Conservation (phyloP, 176 grass and related monocot species). For the Musa beccarii region DNA sequence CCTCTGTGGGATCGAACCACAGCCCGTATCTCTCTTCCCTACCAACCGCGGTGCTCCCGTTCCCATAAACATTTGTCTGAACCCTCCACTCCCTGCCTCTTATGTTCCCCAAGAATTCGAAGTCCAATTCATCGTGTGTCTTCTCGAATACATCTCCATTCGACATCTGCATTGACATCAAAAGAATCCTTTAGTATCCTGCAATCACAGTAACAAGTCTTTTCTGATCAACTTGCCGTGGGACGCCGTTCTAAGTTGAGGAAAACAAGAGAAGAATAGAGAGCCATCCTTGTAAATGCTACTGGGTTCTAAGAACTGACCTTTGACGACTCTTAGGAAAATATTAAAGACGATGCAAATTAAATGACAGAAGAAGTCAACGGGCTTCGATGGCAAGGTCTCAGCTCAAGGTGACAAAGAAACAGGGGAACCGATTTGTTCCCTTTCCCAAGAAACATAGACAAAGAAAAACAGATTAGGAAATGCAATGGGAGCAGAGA, state of each 20-base stretch:
- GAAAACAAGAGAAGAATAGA: neutral
- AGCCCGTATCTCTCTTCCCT: conserved; percentile 74
- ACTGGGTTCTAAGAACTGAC: no score
- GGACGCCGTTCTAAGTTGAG: neutral
- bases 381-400: neutral
- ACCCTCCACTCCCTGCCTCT: conserved; percentile 58
- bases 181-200: conserved; percentile 5
- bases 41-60: conserved; percentile 64
- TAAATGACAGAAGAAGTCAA: neutral
- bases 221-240: neutral
- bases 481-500: neutral
- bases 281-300: neutral
- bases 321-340: neutral
- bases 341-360: neutral
- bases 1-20: conserved; percentile 67
- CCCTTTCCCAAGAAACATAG: neutral
- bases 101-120: conserved; percentile 90
- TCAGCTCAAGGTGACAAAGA: neutral
- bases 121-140: conserved; percentile 92
- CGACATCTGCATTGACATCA: conserved; percentile 46
- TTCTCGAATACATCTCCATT: conserved; percentile 77
- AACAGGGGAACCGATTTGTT: neutral
- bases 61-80: conserved; percentile 87
- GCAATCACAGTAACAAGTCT: neutral
- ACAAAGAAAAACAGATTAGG: neutral